Evolutionary conservation across 2,329 filamentous ascomycete genomes (phyloP), one percentile per base, ranked within the genome.

Genomic region (Bipolaris zeicola): DNA sequence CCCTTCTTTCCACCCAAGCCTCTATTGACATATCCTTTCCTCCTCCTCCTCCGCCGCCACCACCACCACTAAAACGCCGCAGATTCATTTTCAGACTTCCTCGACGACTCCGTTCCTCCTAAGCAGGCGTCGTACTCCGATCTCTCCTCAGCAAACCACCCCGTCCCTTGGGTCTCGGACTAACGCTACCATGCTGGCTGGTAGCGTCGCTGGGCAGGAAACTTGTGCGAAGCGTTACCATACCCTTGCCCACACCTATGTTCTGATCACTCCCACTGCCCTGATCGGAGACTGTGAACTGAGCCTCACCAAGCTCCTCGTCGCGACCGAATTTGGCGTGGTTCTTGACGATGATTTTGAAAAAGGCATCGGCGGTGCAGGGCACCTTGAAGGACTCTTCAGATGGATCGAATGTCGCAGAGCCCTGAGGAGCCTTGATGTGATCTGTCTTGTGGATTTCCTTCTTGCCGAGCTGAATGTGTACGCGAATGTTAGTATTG

Each of bases 281-380:
- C 62, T 86, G 83, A 72, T 99, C 94, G 62, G 94, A 92, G n/a
- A 99, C 86, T 72, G 96, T 93, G 79, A 96, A 96, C n/a, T 89
- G 74, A 5, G 86, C 86, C 70, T 98, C 93, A 50, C 95, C 95
- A 0, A 99, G 83, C 57, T 89, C 85, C 53, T 93, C 89, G 72
- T 96, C 92, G 55, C 87, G 89, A 49, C 91, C 89, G 70, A 98
- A 94, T 0, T 88, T 90, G 68, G 90, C 86, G 70, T 96, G 91
- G 67, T 92, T 89, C 73, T 92, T 92, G 60, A 92, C 92, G 61
- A 90, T 85, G 59, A 99, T 74, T 73, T 92, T 90, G 84, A 97
- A 98, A 70, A 91, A 88, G 20, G 90, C 83, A 66, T 97, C 94
- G 2, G 94, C 88, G 0, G 88, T 85, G 77, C 92, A 96, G 10